A percentile compares a stretch with the other conserved stretches of the same genome.
These are phyloP conservation scores for Wallacemonas rigidus DNA, from an alignment of 208 protist species.

Conservation along the genomic window DNA sequence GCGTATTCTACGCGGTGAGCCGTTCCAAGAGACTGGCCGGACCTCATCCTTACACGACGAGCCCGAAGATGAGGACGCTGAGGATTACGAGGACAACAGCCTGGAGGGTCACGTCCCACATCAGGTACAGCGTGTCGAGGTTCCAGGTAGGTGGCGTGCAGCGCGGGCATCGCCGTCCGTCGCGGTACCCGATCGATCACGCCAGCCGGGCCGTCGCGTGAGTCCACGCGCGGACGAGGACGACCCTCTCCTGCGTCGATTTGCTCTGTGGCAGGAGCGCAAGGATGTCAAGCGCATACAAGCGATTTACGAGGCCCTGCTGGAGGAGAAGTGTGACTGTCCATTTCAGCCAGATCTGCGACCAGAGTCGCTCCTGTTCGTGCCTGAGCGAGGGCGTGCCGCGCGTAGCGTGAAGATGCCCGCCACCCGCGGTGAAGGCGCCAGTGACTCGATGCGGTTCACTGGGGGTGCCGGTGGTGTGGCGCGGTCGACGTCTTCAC, in stretches of 20 bases:
- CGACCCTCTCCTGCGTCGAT: slow-evolving; percentile 40
- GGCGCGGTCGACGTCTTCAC: not conserved
- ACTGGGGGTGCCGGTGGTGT: not conserved
- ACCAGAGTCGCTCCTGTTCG: slow-evolving; percentile 13
- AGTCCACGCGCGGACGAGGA: not conserved
- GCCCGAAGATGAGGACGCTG: slow-evolving; percentile 5
- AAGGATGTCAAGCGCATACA: slow-evolving; percentile 61
- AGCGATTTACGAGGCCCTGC: slow-evolving; percentile 57
- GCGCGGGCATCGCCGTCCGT: not conserved
- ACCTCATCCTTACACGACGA: not conserved
- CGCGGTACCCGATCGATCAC: not conserved
- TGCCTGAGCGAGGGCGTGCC: not conserved
- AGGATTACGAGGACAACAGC: slow-evolving; percentile 10
- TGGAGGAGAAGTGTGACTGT: slow-evolving; percentile 52
- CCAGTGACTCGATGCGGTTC: too few species aligned
- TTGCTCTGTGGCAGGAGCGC: slow-evolving; percentile 62
- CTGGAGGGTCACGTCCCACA: slow-evolving; percentile 6
- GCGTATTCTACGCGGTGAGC: slow-evolving; percentile 26
- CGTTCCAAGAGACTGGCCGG: not conserved
- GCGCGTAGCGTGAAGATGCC: too few species aligned
- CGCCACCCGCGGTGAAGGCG: too few species aligned
- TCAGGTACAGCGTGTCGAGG: not conserved
- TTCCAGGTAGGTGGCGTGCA: not conserved
- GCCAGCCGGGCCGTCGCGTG: too few species aligned
- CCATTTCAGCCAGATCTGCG: slow-evolving; percentile 43